These are phyloP conservation scores for Aureobasidium sp. DNA, from an alignment of 2,329 filamentous ascomycete species.

Conservation along the genomic window DNA sequence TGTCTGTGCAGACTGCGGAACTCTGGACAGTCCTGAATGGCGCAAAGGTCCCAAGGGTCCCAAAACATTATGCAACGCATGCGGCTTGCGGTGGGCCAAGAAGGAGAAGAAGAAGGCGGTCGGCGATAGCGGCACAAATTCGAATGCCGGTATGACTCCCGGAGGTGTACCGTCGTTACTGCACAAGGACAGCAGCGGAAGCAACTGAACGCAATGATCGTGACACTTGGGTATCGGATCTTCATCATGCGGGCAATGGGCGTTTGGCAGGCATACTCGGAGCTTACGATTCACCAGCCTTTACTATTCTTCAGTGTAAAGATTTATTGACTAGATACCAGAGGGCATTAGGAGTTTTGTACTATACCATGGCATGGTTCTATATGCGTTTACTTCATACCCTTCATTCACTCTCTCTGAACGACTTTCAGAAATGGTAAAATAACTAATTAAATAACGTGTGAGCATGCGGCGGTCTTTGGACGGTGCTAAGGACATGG, in stretches of 20 bases:
- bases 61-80: constrained; percentile 93
- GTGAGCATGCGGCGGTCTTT: too few relatives aligned
- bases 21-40: constrained; percentile 91
- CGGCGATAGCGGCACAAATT: constrained; percentile 5
- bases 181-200: constrained; percentile 15
- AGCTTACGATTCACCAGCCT: background rate
- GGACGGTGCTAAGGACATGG: too few relatives aligned
- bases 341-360: constrained; percentile 5
- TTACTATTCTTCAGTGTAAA: constrained; percentile 1
- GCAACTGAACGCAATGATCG: background rate
- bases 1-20: constrained; percentile 92
- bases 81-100: constrained; percentile 47
- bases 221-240: background rate
- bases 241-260: background rate
- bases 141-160: constrained; percentile 13
- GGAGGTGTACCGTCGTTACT: constrained; percentile 9
- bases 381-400: background rate
- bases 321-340: constrained; percentile 7
- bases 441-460: background rate
- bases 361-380: background rate
- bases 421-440: background rate
- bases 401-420: background rate
- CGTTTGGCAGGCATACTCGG: background rate
- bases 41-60: constrained; percentile 85
- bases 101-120: constrained; percentile 29